Evolutionary conservation across 1,284 basidiomycete genomes (phyloP).

Genomic region (Garcileccinum viscosum): DNA sequence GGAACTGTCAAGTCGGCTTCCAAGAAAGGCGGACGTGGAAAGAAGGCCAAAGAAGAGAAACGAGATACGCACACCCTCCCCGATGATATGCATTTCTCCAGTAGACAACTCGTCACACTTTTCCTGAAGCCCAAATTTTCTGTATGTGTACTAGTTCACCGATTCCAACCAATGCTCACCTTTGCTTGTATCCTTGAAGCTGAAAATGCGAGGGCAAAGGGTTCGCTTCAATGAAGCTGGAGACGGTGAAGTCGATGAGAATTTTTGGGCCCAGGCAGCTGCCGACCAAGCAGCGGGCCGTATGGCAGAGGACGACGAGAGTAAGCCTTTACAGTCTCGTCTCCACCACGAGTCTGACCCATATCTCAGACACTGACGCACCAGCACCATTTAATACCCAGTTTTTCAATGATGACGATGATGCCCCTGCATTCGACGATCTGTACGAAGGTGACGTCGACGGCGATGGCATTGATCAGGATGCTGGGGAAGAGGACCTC

Average conservation of each 20-base stretch:
- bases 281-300: constrained; percentile 75
- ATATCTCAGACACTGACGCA: constrained; percentile 47
- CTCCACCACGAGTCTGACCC: constrained; percentile 9
- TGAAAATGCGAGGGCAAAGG: constrained; percentile 80
- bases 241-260: constrained; percentile 89
- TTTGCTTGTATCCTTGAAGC: constrained; percentile 46
- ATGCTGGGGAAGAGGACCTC: constrained; percentile 84
- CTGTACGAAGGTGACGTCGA: constrained; percentile 63
- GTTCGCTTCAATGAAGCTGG: constrained; percentile 61
- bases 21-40: constrained; percentile 50
- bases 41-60: constrained; percentile 63
- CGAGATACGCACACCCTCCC: constrained; percentile 85
- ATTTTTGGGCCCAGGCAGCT: constrained; percentile 94
- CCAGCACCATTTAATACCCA: constrained; percentile 90
- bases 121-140: constrained; percentile 97
- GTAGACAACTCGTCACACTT: constrained; percentile 85
- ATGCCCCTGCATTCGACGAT: constrained; percentile 80
- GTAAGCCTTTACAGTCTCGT: constrained; percentile 45
- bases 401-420: constrained; percentile 96
- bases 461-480: constrained; percentile 52
- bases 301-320: constrained; percentile 64
- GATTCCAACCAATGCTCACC: constrained; percentile 12
- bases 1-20: constrained; percentile 45
- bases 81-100: constrained; percentile 98
- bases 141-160: constrained; percentile 51